Conservation (phyloP, 2,329 filamentous ascomycete genomes). For the Bipolaris gigantea region DNA sequence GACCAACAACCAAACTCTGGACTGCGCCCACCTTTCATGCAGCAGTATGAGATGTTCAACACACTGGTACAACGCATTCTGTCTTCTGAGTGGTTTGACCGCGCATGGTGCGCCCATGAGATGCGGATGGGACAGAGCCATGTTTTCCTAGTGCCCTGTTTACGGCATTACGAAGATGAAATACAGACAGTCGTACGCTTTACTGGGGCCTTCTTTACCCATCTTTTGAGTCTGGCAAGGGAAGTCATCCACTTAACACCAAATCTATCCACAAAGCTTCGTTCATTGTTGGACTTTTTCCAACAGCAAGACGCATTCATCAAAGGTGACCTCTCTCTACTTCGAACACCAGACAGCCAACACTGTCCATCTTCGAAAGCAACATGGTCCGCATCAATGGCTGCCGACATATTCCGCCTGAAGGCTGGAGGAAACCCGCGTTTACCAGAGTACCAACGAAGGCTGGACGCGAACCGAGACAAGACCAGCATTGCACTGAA, state of each 20-base stretch:
- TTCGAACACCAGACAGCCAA: conserved; percentile 23
- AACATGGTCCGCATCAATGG: conserved; percentile 19
- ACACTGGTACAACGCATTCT: conserved; percentile 44
- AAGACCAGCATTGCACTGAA: conserved; percentile 49
- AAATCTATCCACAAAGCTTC: conserved; percentile 20
- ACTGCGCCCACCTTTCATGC: conserved; percentile 37
- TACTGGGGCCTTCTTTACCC: conserved; percentile 47
- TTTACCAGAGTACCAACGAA: conserved; percentile 44
- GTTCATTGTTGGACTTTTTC: conserved; percentile 29
- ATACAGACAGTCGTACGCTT: conserved; percentile 41
- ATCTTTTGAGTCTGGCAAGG: conserved; percentile 43
- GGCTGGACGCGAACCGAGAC: conserved; percentile 49
- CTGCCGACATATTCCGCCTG: conserved; percentile 46
- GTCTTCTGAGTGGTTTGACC: conserved; percentile 48
- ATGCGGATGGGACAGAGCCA: conserved; percentile 47
- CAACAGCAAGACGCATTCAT: conserved; percentile 4
- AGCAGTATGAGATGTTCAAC: conserved; percentile 24
- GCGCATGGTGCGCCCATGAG: conserved; percentile 52
- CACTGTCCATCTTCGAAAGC: conserved; percentile 5
- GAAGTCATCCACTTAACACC: conserved; percentile 24
- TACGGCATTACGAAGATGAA: conserved; percentile 25
- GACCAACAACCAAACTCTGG: conserved; percentile 31
- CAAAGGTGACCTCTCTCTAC: conserved; percentile 6
- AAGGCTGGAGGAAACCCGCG: conserved; percentile 49
- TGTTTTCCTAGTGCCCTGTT: conserved; percentile 48